Conservation (phyloP, 2,329 filamentous ascomycete genomes). For the Paecilomyces sp. region DNA sequence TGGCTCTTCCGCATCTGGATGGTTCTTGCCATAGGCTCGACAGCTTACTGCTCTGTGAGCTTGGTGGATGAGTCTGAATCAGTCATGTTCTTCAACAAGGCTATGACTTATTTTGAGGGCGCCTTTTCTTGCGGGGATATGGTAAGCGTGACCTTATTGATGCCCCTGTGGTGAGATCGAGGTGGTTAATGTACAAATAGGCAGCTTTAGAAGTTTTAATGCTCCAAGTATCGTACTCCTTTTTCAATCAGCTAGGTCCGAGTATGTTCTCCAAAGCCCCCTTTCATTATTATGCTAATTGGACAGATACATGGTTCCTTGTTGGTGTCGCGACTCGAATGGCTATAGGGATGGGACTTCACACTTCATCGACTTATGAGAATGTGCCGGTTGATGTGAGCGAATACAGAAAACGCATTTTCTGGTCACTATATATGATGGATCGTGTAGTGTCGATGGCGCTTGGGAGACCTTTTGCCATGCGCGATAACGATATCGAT, state of each 20-base stretch:
- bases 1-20: constrained; percentile 42
- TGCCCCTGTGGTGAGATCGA: neutral
- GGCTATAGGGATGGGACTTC: constrained; percentile 38
- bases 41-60: constrained; percentile 37
- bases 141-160: constrained; percentile 17
- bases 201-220: constrained; percentile 39
- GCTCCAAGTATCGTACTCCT: constrained; percentile 43
- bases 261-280: constrained; percentile 21
- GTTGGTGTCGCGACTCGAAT: constrained; percentile 39
- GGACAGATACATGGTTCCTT: constrained; percentile 40
- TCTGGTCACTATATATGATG: constrained; percentile 46
- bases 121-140: constrained; percentile 33
- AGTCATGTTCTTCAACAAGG: constrained; percentile 38
- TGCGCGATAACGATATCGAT: constrained; percentile 42
- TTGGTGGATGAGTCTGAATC: constrained; percentile 39
- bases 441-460: constrained; percentile 41
- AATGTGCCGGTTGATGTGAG: constrained; percentile 22
- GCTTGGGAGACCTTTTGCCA: constrained; percentile 39
- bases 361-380: constrained; percentile 30
- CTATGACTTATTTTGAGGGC: constrained; percentile 35
- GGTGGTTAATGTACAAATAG: constrained; percentile 11
- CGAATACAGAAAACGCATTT: constrained; percentile 36
- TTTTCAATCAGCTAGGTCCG: constrained; percentile 43
- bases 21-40: constrained; percentile 43
- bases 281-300: neutral